Evolutionary conservation across 805 yeast genomes (phyloP).

Genomic region (Saccharomycopsis lassenensis): DNA sequence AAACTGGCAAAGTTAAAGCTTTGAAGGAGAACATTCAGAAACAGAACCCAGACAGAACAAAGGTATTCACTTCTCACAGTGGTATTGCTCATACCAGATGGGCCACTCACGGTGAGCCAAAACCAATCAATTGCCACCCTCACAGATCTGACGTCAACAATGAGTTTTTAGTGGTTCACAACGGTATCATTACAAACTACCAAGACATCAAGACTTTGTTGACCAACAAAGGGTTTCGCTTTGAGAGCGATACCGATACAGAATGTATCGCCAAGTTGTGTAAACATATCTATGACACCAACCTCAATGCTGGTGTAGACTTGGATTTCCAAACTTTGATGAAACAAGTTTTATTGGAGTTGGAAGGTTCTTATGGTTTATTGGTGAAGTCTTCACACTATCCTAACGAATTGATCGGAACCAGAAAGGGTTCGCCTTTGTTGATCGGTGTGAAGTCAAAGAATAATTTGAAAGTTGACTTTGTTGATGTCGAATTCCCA

Average conservation of each 20-base stretch:
- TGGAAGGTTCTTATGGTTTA: conserved; percentile 96
- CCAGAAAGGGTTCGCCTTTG: conserved; percentile 96
- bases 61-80: conserved; percentile 70
- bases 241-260: conserved; percentile 92
- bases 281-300: conserved; percentile 79
- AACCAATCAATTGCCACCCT: conserved; percentile 83
- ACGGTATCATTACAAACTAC: conserved; percentile 96
- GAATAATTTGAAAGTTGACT: conserved; percentile 89
- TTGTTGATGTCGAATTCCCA: conserved; percentile 96
- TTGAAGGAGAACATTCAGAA: conserved; percentile 42
- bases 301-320: conserved; percentile 58
- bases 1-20: conserved; percentile 84
- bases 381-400: conserved; percentile 84
- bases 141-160: conserved; percentile 76
- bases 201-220: conserved; percentile 81
- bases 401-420: conserved; percentile 93
- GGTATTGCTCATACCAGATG: conserved; percentile 99
- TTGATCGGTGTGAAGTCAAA: conserved; percentile 96
- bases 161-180: conserved; percentile 90
- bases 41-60: conserved; percentile 43
- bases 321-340: conserved; percentile 87
- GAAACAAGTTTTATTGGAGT: conserved; percentile 81
- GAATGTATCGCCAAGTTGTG: conserved; percentile 95
- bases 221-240: conserved; percentile 63
- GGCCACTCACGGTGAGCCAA: conserved; percentile 99